Conservation (phyloP, 805 yeast genomes). For the Lipomyces anomalus region DNA sequence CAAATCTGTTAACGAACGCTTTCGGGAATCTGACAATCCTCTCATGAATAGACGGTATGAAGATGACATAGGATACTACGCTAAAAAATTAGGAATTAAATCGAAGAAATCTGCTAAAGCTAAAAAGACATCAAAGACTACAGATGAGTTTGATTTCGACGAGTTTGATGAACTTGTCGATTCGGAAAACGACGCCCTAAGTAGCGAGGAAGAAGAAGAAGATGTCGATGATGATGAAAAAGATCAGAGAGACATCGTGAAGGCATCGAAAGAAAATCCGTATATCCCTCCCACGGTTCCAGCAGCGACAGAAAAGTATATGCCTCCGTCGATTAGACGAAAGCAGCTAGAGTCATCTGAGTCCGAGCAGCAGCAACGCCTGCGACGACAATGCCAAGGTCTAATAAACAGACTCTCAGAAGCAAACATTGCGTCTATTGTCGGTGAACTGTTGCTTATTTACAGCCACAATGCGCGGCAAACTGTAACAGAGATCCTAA, state of each 20-base stretch:
- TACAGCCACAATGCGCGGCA: slow-evolving; percentile 70
- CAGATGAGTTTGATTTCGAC: slow-evolving; percentile 16
- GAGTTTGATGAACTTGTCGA: slow-evolving; percentile 23
- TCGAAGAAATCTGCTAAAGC: too few relatives aligned
- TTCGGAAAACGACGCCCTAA: slow-evolving; percentile 31
- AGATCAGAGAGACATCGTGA: slow-evolving; percentile 27
- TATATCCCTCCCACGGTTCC: slow-evolving; percentile 56
- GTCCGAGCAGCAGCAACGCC: slow-evolving; percentile 43
- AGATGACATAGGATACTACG: slow-evolving; percentile 74
- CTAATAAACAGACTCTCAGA: slow-evolving; percentile 85
- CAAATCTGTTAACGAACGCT: too few relatives aligned
- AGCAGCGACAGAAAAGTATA: slow-evolving; percentile 43
- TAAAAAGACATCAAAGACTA: too few relatives aligned
- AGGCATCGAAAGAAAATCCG: slow-evolving; percentile 55
- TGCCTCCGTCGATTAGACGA: slow-evolving; percentile 83
- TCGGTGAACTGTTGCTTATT: slow-evolving; percentile 58
- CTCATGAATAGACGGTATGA: slow-evolving; percentile 58
- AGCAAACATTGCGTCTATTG: slow-evolving; percentile 66
- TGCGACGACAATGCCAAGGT: slow-evolving; percentile 68
- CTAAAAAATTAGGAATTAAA: slow-evolving; percentile 70
- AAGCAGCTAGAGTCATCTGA: slow-evolving; percentile 38
- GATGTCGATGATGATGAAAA: slow-evolving; percentile 21
- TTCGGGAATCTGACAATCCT: slow-evolving; percentile 44
- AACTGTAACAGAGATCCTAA: slow-evolving; percentile 64
- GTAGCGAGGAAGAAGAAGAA: slow-evolving; percentile 26